These are phyloP conservation scores for Mycena venus DNA, from an alignment of 768 basidiomycete genomes.

Conservation along the genomic window DNA sequence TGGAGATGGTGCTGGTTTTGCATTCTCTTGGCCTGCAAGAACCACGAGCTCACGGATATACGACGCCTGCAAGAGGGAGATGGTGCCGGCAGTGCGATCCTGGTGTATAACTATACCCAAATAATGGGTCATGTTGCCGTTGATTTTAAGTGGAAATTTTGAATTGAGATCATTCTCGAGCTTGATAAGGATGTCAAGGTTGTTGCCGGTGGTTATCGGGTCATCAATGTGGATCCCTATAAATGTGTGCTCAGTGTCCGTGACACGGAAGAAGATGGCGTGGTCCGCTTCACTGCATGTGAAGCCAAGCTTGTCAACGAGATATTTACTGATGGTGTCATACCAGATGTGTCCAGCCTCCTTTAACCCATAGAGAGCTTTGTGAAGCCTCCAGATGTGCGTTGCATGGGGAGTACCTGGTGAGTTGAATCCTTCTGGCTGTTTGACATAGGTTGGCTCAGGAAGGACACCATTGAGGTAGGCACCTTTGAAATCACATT, in stretches of 20 bases:
- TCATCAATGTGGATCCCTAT: neutral
- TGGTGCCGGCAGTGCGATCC: slow-evolving; percentile 25
- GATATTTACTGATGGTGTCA: no score
- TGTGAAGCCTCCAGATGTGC: slow-evolving; percentile 34
- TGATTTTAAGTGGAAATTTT: neutral
- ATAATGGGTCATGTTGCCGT: slow-evolving; percentile 7
- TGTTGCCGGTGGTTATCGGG: neutral
- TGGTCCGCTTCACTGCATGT: no score
- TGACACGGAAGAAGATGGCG: neutral
- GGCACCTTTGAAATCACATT: slow-evolving; percentile 38
- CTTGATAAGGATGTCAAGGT: neutral
- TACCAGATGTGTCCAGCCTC: no score
- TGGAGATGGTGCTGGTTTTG: slow-evolving; percentile 15
- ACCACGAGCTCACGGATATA: neutral
- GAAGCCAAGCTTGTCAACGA: no score
- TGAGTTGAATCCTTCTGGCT: slow-evolving; percentile 39
- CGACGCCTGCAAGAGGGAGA: no score
- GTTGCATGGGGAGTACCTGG: slow-evolving; percentile 4
- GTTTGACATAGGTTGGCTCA: slow-evolving; percentile 49
- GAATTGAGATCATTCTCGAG: neutral
- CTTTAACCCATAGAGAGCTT: slow-evolving; percentile 41
- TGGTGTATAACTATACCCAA: slow-evolving; percentile 20
- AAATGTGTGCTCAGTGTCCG: neutral
- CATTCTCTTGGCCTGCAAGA: slow-evolving; percentile 12
- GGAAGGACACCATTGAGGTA: slow-evolving; percentile 34